phyloP scores from a whole-genome alignment of 2,329 filamentous ascomycete species.

The Trichophyton simii region DNA sequence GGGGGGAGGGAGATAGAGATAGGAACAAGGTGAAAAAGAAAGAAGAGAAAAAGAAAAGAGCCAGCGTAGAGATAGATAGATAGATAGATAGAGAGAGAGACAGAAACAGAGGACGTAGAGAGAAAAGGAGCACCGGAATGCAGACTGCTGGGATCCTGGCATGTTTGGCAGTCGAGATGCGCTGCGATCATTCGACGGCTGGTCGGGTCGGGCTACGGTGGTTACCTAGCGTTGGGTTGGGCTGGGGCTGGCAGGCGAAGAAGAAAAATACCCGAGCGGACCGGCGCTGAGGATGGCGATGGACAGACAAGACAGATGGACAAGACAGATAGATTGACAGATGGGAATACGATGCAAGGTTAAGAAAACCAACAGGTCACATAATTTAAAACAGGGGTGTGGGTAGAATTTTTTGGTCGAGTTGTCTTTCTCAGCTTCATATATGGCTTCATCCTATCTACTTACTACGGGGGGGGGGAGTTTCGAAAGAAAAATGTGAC shows the following conservation, averaged over 20 bases:
- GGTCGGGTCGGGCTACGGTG: background rate
- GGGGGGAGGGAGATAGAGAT: background rate
- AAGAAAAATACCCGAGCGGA: background rate
- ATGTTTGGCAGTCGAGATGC: background rate
- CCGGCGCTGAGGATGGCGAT: background rate
- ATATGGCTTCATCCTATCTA: background rate
- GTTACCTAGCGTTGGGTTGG: background rate
- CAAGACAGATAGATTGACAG: background rate
- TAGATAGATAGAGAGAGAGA: no score
- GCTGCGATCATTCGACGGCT: background rate
- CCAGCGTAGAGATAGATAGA: no score
- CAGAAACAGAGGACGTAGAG: no score
- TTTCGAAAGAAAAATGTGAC: slow-evolving; percentile 21
- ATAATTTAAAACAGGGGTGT: background rate
- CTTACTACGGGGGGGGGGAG: no score
- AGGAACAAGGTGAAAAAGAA: no score
- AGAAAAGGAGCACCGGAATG: no score
- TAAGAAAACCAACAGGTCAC: background rate
- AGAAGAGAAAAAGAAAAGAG: no score
- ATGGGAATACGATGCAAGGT: background rate
- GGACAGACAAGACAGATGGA: no score
- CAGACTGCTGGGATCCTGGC: no score
- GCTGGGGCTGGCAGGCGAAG: background rate
- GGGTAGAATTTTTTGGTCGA: background rate
- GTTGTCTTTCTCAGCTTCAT: background rate